Percentiles rank a stretch among this genome's conserved stretches.
These are phyloP conservation scores for Lactifluus echinatus DNA, from an alignment of 768 basidiomycete genomes.

Conservation along the genomic window DNA sequence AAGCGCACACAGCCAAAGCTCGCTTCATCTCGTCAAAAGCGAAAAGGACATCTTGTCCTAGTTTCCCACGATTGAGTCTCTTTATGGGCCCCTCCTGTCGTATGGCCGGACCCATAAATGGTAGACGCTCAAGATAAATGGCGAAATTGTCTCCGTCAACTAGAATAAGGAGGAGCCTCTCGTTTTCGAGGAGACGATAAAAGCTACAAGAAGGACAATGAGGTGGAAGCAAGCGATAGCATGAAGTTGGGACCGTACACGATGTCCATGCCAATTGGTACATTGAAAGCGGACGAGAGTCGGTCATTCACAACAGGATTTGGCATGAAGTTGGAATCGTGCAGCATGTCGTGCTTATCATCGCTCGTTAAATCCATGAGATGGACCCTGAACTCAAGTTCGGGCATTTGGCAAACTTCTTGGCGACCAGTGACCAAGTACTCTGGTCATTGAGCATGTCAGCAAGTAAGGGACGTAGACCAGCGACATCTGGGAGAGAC, in stretches of 20 bases:
- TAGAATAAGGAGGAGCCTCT: conserved; percentile 12
- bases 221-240: background rate
- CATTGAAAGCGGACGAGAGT: background rate
- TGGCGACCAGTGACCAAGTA: conserved; percentile 8
- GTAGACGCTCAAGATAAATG: conserved; percentile 12
- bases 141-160: background rate
- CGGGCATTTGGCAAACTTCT: background rate
- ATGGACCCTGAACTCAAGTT: background rate
- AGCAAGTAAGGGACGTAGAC: background rate
- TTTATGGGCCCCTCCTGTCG: background rate
- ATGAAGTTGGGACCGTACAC: background rate
- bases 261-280: background rate
- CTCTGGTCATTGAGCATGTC: background rate
- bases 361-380: conserved; percentile 8
- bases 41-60: conserved; percentile 37
- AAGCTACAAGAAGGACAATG: background rate
- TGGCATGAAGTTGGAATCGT: conserved; percentile 3
- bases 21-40: conserved; percentile 47
- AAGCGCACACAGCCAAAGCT: conserved; percentile 39
- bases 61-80: conserved; percentile 35
- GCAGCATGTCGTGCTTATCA: conserved; percentile 8
- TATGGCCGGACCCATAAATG: background rate
- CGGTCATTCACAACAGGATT: conserved; percentile 2
- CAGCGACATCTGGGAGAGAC: background rate
- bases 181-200: conserved; percentile 12